phyloP scores from a whole-genome alignment of 495 filamentous ascomycete genomes.

The Cercophora samala region DNA sequence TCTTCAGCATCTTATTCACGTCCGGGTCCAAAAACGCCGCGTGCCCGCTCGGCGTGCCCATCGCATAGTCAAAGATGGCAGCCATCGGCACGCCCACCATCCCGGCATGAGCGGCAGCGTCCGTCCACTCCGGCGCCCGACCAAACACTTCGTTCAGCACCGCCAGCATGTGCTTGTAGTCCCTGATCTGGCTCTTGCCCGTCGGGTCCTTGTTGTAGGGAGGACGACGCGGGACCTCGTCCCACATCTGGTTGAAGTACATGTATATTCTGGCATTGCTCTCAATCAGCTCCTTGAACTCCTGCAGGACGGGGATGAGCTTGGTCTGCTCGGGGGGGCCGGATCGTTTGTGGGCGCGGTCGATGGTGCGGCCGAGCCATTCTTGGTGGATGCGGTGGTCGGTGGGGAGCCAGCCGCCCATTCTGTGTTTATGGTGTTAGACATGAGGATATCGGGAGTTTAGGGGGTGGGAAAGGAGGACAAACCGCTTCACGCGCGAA shows the following conservation, averaged over 20 bases:
- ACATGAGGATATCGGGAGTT: background rate
- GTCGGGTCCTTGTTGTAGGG: conserved; percentile 61
- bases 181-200: conserved; percentile 56
- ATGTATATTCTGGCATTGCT: conserved; percentile 46
- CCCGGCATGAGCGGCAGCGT: conserved; percentile 49
- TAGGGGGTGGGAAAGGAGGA: too few species aligned
- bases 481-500: conserved; percentile 36
- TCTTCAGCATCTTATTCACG: conserved; percentile 66
- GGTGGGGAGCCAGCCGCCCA: conserved; percentile 51
- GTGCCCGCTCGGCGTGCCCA: conserved; percentile 65
- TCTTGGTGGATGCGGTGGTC: conserved; percentile 50
- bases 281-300: conserved; percentile 51
- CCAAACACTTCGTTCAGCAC: conserved; percentile 63
- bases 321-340: conserved; percentile 28
- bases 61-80: conserved; percentile 69
- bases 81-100: conserved; percentile 67
- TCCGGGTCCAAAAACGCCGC: conserved; percentile 63
- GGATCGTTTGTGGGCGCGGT: conserved; percentile 42
- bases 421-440: conserved; percentile 26
- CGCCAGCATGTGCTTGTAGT: conserved; percentile 62
- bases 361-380: conserved; percentile 47
- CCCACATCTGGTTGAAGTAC: conserved; percentile 61
- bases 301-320: conserved; percentile 45
- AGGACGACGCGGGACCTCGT: conserved; percentile 57
- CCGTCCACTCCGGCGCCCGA: conserved; percentile 60